Evolutionary conservation across 495 filamentous ascomycete species (phyloP), one percentile per base, ranked within the genome.

Genomic region (Hyphodiscus hymeniophilus): DNA sequence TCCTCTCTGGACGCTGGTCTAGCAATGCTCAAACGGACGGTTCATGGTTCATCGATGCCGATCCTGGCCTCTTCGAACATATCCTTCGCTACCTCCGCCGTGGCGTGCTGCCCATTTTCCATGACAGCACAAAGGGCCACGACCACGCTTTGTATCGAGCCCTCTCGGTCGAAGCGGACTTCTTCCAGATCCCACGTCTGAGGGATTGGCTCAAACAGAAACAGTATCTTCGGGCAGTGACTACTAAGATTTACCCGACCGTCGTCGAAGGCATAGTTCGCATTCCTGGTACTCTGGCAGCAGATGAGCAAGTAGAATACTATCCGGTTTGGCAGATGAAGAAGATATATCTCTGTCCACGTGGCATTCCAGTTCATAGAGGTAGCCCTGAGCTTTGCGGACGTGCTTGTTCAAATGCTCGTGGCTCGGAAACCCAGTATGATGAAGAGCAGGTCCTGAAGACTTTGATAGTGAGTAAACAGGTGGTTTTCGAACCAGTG

Each of bases 11-110:
- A 15, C 23, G 28, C n/a, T 45, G 42, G 42, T 23, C 17, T 31
- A 7, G 13, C 5, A 33, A 45, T 45, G 18, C 4, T 16, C 26
- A 33, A 33, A 28, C 11, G 3, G 42, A 45, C 33, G 26, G n/a
- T n/a, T n/a, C n/a, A n/a, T n/a, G 51, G 42, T 72, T 72, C 56
- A 35, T 74, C 42, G 71, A 74, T 44, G 52, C 60, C 0, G 65
- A 74, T 47, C 57, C 60, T 7, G 41, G 52, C 1, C 26, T 66
- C 7, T 74, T 74, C 52, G 47, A 57, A 30, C 57, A 73, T 46
- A 53, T 73, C 42, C 55, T 74, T 4, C 54, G 51, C 1, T 72
- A 63, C 51, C 52, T 71, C 2, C 64, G 70, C 0, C 61, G 56
- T 15, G 53, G 57, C 3, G 53, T 51, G 3, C 59, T 63, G 18